Percentiles rank a stretch among this genome's conserved stretches.
These are phyloP conservation scores for Flaveria brownii DNA, from an alignment of 129 eudicot genomes.

Conservation along the genomic window DNA sequence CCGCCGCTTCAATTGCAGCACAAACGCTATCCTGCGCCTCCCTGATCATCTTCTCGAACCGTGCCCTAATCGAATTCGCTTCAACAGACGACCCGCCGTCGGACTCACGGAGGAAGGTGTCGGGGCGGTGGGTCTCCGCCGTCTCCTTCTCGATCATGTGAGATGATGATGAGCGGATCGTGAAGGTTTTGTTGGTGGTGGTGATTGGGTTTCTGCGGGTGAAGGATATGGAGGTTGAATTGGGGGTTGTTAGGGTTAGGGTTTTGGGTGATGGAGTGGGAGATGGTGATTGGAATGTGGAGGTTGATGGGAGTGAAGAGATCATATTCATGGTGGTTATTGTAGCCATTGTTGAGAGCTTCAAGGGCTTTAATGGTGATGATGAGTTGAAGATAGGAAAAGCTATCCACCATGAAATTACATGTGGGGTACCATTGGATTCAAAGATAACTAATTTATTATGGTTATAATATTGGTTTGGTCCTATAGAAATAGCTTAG, in stretches of 20 bases:
- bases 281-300: conserved; percentile 32
- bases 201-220: conserved; percentile 22
- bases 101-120: conserved; percentile 66
- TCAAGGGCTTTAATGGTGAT: background rate
- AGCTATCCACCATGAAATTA: conserved; percentile 34
- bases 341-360: background rate
- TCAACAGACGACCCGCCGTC: conserved; percentile 35
- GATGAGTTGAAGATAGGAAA: conserved; percentile 31
- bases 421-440: conserved; percentile 21
- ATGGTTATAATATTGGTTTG: background rate
- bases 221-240: conserved; percentile 12
- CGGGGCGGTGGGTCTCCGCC: conserved; percentile 62
- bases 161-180: conserved; percentile 39
- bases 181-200: background rate
- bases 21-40: conserved; percentile 84
- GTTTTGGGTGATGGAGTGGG: conserved; percentile 18
- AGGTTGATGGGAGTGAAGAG: conserved; percentile 39
- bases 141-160: conserved; percentile 79
- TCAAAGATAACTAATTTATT: background rate
- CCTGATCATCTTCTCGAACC: conserved; percentile 93
- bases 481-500: conserved; percentile 20
- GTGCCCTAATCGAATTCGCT: conserved; percentile 45
- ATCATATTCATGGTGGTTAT: conserved; percentile 30
- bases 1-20: conserved; percentile 75
- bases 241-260: conserved; percentile 18